These are phyloP conservation scores for Vitis hybrid DNA, from an alignment of 177 flowering plant species.

Conservation along the genomic window DNA sequence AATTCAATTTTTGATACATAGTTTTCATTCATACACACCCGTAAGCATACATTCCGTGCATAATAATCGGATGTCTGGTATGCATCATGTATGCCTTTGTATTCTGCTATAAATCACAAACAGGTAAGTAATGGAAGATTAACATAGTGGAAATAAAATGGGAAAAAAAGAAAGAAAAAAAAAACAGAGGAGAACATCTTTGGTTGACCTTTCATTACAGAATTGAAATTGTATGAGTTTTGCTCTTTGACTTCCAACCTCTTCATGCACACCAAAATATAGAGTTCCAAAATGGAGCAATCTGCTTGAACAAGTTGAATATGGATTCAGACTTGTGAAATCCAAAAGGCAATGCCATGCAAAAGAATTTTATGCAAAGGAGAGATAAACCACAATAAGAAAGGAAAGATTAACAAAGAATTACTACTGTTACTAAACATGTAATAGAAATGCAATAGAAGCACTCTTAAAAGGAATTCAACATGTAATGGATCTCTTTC, in stretches of 20 bases:
- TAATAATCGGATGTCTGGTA: constrained; percentile 69
- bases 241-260: constrained; percentile 83
- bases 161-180: neutral
- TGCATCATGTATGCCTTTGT: constrained; percentile 69
- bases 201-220: constrained; percentile 79
- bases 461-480: too few species aligned
- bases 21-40: constrained; percentile 47
- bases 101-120: constrained; percentile 51
- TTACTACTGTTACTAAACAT: neutral
- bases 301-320: constrained; percentile 44
- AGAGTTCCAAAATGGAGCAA: constrained; percentile 84
- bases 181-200: neutral
- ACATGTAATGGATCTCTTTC: too few species aligned
- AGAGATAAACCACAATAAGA: neutral
- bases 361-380: too few species aligned
- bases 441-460: too few species aligned
- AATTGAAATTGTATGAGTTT: constrained; percentile 77
- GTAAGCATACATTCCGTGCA: constrained; percentile 63
- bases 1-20: neutral
- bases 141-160: neutral
- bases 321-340: neutral
- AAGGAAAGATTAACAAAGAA: neutral
- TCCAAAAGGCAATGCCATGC: neutral
- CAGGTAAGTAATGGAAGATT: neutral
- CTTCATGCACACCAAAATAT: constrained; percentile 86